phyloP scores from a whole-genome alignment of 1,284 basidiomycete genomes.

The Trichosporon asahii region DNA sequence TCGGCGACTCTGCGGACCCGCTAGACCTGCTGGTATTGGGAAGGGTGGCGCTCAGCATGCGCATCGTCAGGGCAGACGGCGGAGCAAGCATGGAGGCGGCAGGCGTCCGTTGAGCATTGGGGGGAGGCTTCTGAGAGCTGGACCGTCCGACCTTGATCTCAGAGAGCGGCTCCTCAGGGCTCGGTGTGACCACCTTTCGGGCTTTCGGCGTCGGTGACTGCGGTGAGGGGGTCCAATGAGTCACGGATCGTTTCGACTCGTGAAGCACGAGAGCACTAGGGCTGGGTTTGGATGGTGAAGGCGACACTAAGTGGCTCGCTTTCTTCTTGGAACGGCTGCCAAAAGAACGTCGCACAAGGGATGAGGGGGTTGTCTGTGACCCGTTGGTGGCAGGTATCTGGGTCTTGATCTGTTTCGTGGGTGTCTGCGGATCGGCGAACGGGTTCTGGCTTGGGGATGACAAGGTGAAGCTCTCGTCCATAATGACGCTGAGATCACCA shows the following conservation, averaged over 20 bases:
- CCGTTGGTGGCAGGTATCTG: not conserved
- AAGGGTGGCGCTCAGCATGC: not conserved
- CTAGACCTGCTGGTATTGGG: not conserved
- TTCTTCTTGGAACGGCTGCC: not conserved
- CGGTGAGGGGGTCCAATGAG: slow-evolving; percentile 26
- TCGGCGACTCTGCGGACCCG: not conserved
- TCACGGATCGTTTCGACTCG: slow-evolving; percentile 26
- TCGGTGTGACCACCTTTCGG: not conserved
- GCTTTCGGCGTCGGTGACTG: not conserved
- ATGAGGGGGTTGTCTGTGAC: slow-evolving; percentile 30
- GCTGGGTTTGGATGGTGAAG: slow-evolving; percentile 13
- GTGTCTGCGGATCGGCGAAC: slow-evolving; percentile 31
- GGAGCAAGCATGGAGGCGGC: not conserved
- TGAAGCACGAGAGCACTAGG: slow-evolving; percentile 37
- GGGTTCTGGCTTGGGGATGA: slow-evolving; percentile 33
- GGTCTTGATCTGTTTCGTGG: slow-evolving; percentile 25
- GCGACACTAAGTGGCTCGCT: not conserved
- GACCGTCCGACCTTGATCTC: slow-evolving; percentile 7
- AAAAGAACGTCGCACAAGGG: slow-evolving; percentile 31
- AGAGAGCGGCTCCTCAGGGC: not conserved
- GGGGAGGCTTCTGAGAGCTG: not conserved
- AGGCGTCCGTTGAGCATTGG: slow-evolving; percentile 16
- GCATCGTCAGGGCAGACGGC: not conserved
- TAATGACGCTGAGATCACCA: slow-evolving; percentile 44
- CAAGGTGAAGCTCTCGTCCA: slow-evolving; percentile 34